A percentile compares a stretch with the other conserved stretches of the same genome.
Evolutionary conservation across 805 yeast species (phyloP).

Genomic region (Lipomyces anomalus): DNA sequence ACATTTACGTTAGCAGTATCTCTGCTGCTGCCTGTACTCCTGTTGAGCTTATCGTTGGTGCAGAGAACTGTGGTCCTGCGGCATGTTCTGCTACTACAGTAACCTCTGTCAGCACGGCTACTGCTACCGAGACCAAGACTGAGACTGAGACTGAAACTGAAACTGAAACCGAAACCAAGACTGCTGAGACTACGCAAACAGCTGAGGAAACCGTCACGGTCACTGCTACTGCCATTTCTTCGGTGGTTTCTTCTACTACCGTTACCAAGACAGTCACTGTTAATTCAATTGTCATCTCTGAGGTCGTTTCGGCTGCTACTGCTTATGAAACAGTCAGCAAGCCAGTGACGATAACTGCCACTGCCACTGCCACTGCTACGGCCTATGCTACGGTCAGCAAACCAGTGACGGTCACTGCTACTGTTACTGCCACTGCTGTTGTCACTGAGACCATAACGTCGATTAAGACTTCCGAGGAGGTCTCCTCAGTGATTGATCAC

Average conservation of each 20-base stretch:
- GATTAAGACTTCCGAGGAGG: slow-evolving; percentile 7
- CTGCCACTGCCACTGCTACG: slow-evolving; percentile 9
- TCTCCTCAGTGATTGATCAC: slow-evolving; percentile 3
- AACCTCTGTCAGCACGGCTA: slow-evolving; percentile 3
- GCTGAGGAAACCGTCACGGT: slow-evolving; percentile 2
- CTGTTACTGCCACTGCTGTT: slow-evolving; percentile 9
- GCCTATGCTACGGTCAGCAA: slow-evolving; percentile 5
- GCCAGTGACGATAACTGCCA: slow-evolving; percentile 14
- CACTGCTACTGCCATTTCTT: not conserved
- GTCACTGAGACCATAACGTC: slow-evolving; percentile 9
- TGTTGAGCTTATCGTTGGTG: slow-evolving; percentile 11
- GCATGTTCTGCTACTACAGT: slow-evolving; percentile 16
- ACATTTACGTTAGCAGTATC: slow-evolving; percentile 20
- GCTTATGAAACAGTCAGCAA: slow-evolving; percentile 15
- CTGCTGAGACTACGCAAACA: not conserved
- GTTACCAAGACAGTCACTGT: slow-evolving; percentile 17
- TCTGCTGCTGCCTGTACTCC: slow-evolving; percentile 19
- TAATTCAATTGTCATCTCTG: slow-evolving; percentile 17
- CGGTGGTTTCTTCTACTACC: slow-evolving; percentile 10
- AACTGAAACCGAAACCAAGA: slow-evolving; percentile 4
- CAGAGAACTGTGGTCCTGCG: slow-evolving; percentile 11
- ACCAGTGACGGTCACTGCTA: slow-evolving; percentile 4
- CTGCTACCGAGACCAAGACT: slow-evolving; percentile 4
- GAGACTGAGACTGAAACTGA: slow-evolving; percentile 1
- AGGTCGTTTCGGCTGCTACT: slow-evolving; percentile 14